These are phyloP conservation scores for Dentipellis fragilis DNA, from an alignment of 768 basidiomycete genomes.

Conservation along the genomic window DNA sequence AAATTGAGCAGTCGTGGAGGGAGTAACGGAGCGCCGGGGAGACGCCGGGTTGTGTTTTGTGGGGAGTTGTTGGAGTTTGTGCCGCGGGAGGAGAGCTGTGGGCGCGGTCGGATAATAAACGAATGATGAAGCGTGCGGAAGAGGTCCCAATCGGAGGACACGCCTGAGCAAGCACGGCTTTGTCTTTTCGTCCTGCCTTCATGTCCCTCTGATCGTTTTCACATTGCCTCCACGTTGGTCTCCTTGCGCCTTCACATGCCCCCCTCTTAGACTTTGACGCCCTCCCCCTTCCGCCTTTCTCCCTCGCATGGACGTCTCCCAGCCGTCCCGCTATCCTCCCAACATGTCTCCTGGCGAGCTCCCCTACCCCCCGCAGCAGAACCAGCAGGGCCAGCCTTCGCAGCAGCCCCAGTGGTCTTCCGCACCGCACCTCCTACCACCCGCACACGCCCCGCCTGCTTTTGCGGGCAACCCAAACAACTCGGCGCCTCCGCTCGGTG, in stretches of 20 bases:
- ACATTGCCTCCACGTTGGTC: neutral
- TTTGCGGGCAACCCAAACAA: slow-evolving; percentile 3
- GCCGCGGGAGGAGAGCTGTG: too few relatives aligned
- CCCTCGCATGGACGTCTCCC: slow-evolving; percentile 18
- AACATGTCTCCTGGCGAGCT: slow-evolving; percentile 19
- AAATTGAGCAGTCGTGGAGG: too few relatives aligned
- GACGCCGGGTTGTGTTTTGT: too few relatives aligned
- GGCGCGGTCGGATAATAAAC: too few relatives aligned
- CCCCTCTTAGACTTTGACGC: slow-evolving; percentile 7
- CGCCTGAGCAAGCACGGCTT: neutral
- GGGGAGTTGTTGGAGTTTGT: too few relatives aligned
- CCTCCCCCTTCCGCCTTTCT: slow-evolving; percentile 1
- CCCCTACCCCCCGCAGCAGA: slow-evolving; percentile 24
- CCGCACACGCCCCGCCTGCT: slow-evolving; percentile 10
- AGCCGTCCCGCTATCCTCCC: slow-evolving; percentile 16
- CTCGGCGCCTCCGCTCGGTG: slow-evolving; percentile 12
- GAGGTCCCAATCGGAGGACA: neutral
- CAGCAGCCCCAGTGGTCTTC: slow-evolving; percentile 19
- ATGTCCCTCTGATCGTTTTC: neutral
- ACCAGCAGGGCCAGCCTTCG: slow-evolving; percentile 22
- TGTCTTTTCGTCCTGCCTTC: neutral
- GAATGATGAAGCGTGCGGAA: neutral
- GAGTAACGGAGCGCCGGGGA: too few relatives aligned
- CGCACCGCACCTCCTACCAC: slow-evolving; percentile 15
- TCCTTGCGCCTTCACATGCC: slow-evolving; percentile 11